phyloP scores from a whole-genome alignment of 139 green algal genomes.

The Volvox africanus region DNA sequence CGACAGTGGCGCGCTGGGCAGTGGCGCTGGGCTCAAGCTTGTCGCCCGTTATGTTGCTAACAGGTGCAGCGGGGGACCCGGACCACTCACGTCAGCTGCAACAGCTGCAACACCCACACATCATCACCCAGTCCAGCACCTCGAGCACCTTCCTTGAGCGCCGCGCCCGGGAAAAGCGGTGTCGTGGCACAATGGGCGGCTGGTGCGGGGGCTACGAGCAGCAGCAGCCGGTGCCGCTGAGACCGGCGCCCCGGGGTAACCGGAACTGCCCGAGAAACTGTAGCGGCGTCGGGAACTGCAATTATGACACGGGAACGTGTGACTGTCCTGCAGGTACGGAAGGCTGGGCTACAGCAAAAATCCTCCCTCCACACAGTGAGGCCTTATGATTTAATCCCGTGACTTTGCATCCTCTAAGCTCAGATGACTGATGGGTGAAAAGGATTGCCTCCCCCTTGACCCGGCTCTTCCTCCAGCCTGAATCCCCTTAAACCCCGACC shows the following conservation, averaged over 20 bases:
- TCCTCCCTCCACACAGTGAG: too few relatives aligned
- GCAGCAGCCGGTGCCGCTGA: background rate
- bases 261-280: slow-evolving; percentile 53
- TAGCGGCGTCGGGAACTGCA: slow-evolving; percentile 66
- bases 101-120: background rate
- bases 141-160: background rate
- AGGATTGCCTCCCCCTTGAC: too few relatives aligned
- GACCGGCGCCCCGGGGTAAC: slow-evolving; percentile 32
- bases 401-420: too few relatives aligned
- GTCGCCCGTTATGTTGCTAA: too few relatives aligned
- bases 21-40: too few relatives aligned
- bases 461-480: too few relatives aligned
- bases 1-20: too few relatives aligned
- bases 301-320: slow-evolving; percentile 65
- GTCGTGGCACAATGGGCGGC: background rate
- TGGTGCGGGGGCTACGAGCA: slow-evolving; percentile 39
- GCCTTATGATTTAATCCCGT: too few relatives aligned
- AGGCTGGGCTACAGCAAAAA: too few relatives aligned
- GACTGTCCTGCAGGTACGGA: slow-evolving; percentile 63
- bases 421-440: too few relatives aligned
- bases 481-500: too few relatives aligned
- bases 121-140: background rate
- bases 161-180: slow-evolving; percentile 11
- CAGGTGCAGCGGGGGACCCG: too few relatives aligned
- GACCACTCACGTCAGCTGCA: background rate